Percentiles rank a stretch among this genome's conserved stretches.
Conservation (phyloP, 164 flowering plant genomes). For the Nymphaea thermarum region DNA sequence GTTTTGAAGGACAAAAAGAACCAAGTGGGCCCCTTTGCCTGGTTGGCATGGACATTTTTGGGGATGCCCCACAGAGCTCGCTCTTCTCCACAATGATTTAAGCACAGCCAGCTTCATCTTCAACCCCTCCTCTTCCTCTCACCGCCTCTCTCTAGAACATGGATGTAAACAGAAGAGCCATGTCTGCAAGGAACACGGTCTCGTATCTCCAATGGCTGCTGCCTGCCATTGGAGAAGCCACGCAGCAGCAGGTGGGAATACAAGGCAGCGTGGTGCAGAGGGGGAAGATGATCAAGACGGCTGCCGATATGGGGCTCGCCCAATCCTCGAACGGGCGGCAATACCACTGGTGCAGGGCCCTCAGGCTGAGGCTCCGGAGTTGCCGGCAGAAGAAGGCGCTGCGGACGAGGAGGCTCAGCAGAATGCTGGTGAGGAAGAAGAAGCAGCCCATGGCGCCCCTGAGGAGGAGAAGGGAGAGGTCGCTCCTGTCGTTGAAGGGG, state of each 20-base stretch:
- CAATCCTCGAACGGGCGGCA: not conserved
- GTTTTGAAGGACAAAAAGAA: conserved; percentile 17
- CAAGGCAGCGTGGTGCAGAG: not conserved
- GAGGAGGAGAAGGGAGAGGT: conserved; percentile 5
- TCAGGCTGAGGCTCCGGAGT: not conserved
- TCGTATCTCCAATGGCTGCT: not conserved
- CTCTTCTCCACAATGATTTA: conserved; percentile 23
- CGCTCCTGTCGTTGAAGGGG: not conserved
- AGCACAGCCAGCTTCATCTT: conserved; percentile 3
- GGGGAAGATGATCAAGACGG: not conserved
- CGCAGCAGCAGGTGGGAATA: not conserved
- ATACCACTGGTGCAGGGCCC: not conserved
- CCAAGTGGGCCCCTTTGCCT: conserved; percentile 18
- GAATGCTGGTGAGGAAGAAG: conserved; percentile 1
- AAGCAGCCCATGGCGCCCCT: not conserved
- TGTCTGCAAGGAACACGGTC: not conserved
- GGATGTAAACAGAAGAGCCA: not conserved
- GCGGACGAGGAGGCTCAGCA: not conserved
- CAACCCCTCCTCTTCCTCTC: conserved; percentile 1
- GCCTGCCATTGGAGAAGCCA: not conserved
- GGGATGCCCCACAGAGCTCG: conserved; percentile 2
- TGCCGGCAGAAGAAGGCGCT: not conserved
- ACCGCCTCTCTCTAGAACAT: conserved; percentile 1
- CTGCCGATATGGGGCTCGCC: not conserved
- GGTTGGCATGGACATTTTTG: conserved; percentile 41